These are phyloP conservation scores for Breviolum minutum DNA, from an alignment of 73 alveolate species.

Conservation along the genomic window DNA sequence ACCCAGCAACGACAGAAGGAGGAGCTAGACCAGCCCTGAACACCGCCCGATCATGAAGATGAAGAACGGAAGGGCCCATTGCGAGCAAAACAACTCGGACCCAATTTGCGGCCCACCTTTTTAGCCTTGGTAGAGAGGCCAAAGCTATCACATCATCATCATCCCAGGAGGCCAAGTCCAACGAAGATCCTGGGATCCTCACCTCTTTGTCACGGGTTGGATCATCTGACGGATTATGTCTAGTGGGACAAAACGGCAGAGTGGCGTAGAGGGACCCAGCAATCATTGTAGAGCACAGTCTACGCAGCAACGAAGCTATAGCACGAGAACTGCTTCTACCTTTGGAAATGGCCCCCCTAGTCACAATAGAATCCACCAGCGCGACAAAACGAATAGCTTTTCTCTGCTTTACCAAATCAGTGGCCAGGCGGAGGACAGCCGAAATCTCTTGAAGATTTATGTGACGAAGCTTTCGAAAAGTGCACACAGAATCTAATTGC, in stretches of 20 bases:
- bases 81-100: not conserved
- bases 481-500: not conserved
- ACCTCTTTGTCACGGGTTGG: not conserved
- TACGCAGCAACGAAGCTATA: not conserved
- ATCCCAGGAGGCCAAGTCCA: too few species aligned
- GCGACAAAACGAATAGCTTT: not conserved
- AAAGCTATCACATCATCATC: not conserved
- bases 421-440: not conserved
- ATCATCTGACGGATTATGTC: not conserved
- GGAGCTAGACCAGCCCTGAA: not conserved
- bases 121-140: not conserved
- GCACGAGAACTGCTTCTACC: not conserved
- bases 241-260: not conserved
- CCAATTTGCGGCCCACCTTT: conserved; percentile 31
- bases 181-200: not conserved
- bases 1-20: not conserved
- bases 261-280: not conserved
- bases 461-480: not conserved
- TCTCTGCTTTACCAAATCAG: not conserved
- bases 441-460: not conserved
- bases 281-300: not conserved
- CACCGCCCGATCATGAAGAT: not conserved
- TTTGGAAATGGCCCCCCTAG: not conserved
- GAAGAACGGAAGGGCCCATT: not conserved
- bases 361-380: not conserved